These are phyloP conservation scores for Pythium rishiriense DNA, from an alignment of 352 stramenopile genomes.

Conservation along the genomic window DNA sequence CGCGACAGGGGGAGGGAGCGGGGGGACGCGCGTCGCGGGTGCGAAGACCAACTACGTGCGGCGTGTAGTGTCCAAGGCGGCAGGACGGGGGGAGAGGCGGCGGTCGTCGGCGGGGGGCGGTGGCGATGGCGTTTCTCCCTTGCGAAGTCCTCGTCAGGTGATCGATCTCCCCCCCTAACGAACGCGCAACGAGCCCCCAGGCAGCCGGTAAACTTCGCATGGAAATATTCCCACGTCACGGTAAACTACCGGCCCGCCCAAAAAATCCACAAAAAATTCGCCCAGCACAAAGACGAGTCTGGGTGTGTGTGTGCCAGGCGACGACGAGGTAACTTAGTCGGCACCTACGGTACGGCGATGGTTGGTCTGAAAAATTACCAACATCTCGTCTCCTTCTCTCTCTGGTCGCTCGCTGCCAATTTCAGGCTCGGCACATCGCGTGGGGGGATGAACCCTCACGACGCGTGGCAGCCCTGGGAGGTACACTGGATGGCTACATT, in stretches of 20 bases:
- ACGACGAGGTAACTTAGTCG: constrained; percentile 3
- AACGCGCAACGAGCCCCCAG: constrained; percentile 3
- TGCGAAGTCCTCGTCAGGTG: constrained; percentile 3
- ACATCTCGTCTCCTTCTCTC: not conserved
- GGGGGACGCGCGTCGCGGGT: not conserved
- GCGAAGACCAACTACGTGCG: not conserved
- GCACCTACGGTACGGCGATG: constrained; percentile 2
- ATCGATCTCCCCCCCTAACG: constrained; percentile 1
- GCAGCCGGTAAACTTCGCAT: not conserved
- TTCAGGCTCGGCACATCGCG: too few species aligned
- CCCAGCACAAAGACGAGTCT: not conserved
- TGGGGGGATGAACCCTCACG: not conserved
- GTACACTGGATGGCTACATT: constrained; percentile 10
- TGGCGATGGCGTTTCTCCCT: constrained; percentile 16
- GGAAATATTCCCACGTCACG: not conserved
- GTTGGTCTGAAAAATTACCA: not conserved
- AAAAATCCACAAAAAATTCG: not conserved
- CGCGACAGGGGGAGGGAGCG: too few species aligned
- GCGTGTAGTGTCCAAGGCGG: not conserved
- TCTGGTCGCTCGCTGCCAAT: not conserved
- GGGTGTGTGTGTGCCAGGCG: too few species aligned
- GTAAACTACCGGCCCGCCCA: not conserved
- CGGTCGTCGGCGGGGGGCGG: not conserved
- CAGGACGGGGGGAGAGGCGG: too few species aligned
- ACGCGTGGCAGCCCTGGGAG: not conserved